Evolutionary conservation across 176 grass and related monocot species (phyloP).

Genomic region (Rhynchospora pubera): DNA sequence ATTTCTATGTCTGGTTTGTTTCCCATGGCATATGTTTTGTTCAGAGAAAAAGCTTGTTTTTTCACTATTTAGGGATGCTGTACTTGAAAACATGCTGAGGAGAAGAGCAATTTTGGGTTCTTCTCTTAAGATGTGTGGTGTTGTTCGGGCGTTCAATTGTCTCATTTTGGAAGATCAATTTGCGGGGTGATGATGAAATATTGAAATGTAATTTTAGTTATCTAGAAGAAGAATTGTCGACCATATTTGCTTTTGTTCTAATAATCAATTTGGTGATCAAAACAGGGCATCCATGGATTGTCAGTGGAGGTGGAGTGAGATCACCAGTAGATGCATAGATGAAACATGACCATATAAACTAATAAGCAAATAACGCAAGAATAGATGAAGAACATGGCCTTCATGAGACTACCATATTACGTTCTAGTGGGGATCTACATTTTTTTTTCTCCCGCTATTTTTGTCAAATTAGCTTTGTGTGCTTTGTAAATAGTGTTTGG

Average conservation of each 20-base stretch:
- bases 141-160: not conserved
- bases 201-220: not conserved
- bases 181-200: not conserved
- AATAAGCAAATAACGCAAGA: not conserved
- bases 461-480: not conserved
- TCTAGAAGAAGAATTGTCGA: not conserved
- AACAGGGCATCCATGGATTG: conserved; percentile 85
- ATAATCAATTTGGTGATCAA: not conserved
- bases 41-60: conserved; percentile 1
- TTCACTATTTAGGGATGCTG: conserved; percentile 16
- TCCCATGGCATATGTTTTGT: not conserved
- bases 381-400: not conserved
- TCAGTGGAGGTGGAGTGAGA: conserved; percentile 37
- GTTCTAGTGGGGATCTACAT: not conserved
- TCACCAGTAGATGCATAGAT: not conserved
- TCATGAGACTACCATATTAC: not conserved
- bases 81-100: conserved; percentile 4
- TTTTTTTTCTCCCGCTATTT: not conserved
- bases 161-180: not conserved
- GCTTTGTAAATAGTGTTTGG: not conserved
- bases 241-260: not conserved
- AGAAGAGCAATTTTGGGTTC: conserved; percentile 5
- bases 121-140: conserved; percentile 9
- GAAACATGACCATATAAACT: not conserved
- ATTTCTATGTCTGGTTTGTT: not conserved